Evolutionary conservation across 176 grass and related monocot genomes (phyloP).

Genomic region (Oryza brachyantha): DNA sequence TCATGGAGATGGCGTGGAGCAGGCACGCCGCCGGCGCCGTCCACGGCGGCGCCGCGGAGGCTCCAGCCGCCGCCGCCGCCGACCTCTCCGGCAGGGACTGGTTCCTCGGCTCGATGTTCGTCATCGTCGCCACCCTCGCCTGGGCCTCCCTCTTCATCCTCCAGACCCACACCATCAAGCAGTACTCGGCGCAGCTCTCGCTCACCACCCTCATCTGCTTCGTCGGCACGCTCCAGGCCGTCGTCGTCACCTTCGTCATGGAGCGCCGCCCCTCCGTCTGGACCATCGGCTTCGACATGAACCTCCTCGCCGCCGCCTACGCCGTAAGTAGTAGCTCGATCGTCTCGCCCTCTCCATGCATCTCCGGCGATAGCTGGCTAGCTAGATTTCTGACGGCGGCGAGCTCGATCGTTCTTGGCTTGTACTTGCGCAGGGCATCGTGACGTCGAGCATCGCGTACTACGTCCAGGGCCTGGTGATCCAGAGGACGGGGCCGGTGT

Average conservation of each 20-base stretch:
- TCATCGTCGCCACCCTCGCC: slow-evolving; percentile 88
- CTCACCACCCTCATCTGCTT: slow-evolving; percentile 89
- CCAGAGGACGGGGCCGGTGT: slow-evolving; percentile 78
- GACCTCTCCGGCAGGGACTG: slow-evolving; percentile 37
- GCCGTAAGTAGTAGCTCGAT: slow-evolving; percentile 44
- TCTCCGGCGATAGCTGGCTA: neutral
- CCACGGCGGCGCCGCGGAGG: neutral
- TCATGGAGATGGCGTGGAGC: slow-evolving; percentile 77
- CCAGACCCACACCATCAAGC: slow-evolving; percentile 66
- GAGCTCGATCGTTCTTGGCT: neutral
- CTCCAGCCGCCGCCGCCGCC: neutral
- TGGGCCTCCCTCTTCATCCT: slow-evolving; percentile 89
- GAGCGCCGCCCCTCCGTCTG: slow-evolving; percentile 72
- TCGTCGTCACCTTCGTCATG: slow-evolving; percentile 76
- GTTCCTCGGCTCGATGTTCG: slow-evolving; percentile 75
- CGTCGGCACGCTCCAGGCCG: slow-evolving; percentile 77
- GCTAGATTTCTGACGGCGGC: neutral
- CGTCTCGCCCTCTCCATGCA: neutral
- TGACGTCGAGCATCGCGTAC: slow-evolving; percentile 93
- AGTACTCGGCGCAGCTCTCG: slow-evolving; percentile 84
- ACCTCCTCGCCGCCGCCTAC: slow-evolving; percentile 94
- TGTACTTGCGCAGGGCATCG: slow-evolving; percentile 53
- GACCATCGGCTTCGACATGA: slow-evolving; percentile 95
- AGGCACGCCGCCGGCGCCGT: slow-evolving; percentile 13
- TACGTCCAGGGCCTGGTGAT: slow-evolving; percentile 93